Evolutionary conservation across 345 rosid genomes (phyloP).

Genomic region (Euclidium syriacum): DNA sequence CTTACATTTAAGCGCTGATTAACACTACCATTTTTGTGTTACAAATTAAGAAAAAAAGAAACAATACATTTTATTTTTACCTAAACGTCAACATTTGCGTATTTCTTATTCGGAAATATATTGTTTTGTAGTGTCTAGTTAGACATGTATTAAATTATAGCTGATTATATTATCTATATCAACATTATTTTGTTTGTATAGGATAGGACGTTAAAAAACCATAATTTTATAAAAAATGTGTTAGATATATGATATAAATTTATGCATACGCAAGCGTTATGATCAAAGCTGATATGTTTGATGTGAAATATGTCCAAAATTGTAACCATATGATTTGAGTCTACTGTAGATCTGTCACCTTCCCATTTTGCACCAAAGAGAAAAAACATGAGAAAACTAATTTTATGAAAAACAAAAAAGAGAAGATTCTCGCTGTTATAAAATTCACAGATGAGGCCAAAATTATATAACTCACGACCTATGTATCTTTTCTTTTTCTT

Average conservation of each 20-base stretch:
- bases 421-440: slow-evolving; percentile 20
- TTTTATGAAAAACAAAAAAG: neutral
- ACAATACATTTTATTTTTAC: no score
- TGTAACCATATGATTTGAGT: slow-evolving; percentile 26
- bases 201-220: neutral
- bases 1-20: slow-evolving; percentile 23
- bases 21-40: neutral
- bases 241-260: neutral
- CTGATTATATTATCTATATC: neutral
- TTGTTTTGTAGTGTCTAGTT: no score
- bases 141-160: no score
- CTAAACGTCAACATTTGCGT: no score
- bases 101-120: no score
- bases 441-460: slow-evolving; percentile 19
- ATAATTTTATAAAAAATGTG: neutral
- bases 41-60: no score
- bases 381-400: slow-evolving; percentile 5
- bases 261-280: slow-evolving; percentile 23
- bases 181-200: neutral
- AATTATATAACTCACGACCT: slow-evolving; percentile 21
- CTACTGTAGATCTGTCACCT: slow-evolving; percentile 28
- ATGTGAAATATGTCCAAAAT: slow-evolving; percentile 34
- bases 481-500: slow-evolving; percentile 3
- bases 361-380: slow-evolving; percentile 10
- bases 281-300: slow-evolving; percentile 25